Evolutionary conservation across 2,329 filamentous ascomycete species (phyloP).

Genomic region (Aspergillus fijiensis): DNA sequence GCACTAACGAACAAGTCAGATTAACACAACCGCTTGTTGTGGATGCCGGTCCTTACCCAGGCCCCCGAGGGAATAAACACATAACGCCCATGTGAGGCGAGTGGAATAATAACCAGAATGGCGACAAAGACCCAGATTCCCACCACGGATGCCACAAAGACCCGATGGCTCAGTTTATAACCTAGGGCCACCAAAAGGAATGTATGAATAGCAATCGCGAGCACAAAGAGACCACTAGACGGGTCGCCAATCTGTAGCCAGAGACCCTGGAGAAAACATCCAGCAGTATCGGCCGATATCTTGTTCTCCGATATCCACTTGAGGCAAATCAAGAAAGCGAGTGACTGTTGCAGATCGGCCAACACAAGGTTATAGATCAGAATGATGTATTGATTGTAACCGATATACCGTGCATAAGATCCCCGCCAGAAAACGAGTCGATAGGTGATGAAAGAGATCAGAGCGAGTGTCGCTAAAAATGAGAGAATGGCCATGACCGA

Average conservation of each 20-base stretch:
- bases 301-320: constrained; percentile 48
- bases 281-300: constrained; percentile 45
- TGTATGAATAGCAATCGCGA: constrained; percentile 57
- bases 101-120: constrained; percentile 49
- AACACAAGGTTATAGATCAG: constrained; percentile 55
- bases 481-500: constrained; percentile 50
- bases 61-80: constrained; percentile 52
- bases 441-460: constrained; percentile 52
- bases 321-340: constrained; percentile 51
- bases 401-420: constrained; percentile 50
- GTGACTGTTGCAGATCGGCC: constrained; percentile 54
- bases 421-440: constrained; percentile 53
- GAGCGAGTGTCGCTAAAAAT: constrained; percentile 43
- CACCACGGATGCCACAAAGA: constrained; percentile 47
- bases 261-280: constrained; percentile 53
- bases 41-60: constrained; percentile 37
- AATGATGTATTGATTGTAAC: constrained; percentile 56
- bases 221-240: constrained; percentile 53
- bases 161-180: constrained; percentile 46
- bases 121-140: constrained; percentile 49
- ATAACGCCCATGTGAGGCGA: constrained; percentile 41
- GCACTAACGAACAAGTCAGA: constrained; percentile 14
- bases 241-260: constrained; percentile 55
- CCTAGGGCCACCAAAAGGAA: constrained; percentile 51
- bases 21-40: background rate